A percentile compares a stretch with the other conserved stretches of the same genome.
phyloP scores from a whole-genome alignment of 371 early-diverging fungal species.

The Mucor circinelloides region DNA sequence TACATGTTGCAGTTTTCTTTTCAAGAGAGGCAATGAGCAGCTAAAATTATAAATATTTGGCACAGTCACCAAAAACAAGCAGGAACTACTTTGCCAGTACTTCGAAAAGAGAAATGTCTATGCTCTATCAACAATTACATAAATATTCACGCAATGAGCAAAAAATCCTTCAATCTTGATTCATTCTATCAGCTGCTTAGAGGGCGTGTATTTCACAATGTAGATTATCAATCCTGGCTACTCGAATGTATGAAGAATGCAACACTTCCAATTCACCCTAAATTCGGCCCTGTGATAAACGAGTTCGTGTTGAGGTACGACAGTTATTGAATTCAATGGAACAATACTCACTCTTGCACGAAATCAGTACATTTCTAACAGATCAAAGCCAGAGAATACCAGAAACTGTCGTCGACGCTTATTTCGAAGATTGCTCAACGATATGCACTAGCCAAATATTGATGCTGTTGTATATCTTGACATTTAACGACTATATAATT shows the following conservation, averaged over 20 bases:
- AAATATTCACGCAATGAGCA: constrained; percentile 5
- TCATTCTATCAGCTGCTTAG: constrained; percentile 42
- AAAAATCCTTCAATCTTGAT: constrained; percentile 30
- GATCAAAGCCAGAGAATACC: constrained; percentile 34
- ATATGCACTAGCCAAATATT: constrained; percentile 44
- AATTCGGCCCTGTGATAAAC: constrained; percentile 38
- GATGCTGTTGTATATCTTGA: constrained; percentile 42
- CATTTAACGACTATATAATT: constrained; percentile 44
- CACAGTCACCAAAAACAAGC: not conserved
- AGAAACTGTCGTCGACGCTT: constrained; percentile 29
- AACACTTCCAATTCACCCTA: constrained; percentile 37
- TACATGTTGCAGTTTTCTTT: too few species aligned
- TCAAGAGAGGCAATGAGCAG: too few species aligned
- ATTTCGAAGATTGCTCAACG: constrained; percentile 23
- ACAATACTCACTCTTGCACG: not conserved
- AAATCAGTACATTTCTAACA: constrained; percentile 27
- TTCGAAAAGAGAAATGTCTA: not conserved
- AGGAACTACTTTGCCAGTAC: not conserved
- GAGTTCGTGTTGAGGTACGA: constrained; percentile 43
- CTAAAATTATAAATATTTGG: too few species aligned
- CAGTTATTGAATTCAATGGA: not conserved
- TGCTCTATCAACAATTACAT: not conserved
- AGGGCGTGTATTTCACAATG: constrained; percentile 34
- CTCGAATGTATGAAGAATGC: constrained; percentile 39
- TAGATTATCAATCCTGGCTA: constrained; percentile 39